Base-by-base conservation (phyloP, 805 yeast species). In the Saturnispora diversa region DNA sequence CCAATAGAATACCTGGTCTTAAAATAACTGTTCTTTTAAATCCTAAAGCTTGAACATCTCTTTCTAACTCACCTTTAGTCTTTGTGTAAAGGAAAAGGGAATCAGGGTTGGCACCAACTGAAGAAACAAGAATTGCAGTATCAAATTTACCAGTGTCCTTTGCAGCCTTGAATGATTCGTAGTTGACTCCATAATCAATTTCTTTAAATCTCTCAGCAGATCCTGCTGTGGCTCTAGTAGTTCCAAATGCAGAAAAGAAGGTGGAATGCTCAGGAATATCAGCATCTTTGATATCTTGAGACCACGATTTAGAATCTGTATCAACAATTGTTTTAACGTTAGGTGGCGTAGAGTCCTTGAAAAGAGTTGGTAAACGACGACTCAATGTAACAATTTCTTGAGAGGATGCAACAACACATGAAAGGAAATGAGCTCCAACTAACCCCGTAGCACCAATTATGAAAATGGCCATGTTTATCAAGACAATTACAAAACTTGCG, bases 381-480 rank as follows among this genome's bases (percentile, higher is more conserved):
- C 76, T 58, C 3, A 83, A 47, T 4, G 85, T 68, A 27, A 60
- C 60, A 5, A 80, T 55, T 16, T 65, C 59, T 2, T 58, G 40
- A 29, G 71, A 64, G 3, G 59, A 50, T 1, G 62, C 44, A 3
- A 72, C 58, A 8, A 53, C 45, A 20, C 59, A 59, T 40, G 65
- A 69, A 40, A 84, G 54, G 44, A 84, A 69, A 19, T 64, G 68
- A 19, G 66, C 50, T 7, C 95, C 96, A 42, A 81, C 79, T 16
- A 84, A 62, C 2, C 95, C 95, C 1, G 95, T 85, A 22, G 87
- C 71, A 2, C 95, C 95, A 32, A 84, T 58, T 12, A 70, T 52
- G 32, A 72, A 60, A 39, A 36, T 36, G 16, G 54, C 45, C 46
- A 44, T 43, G 6, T 7, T 33, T 20, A 13, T 11, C 11, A n/a